Base-by-base conservation (phyloP, 768 basidiomycete species). In the Collybiopsis confluens region DNA sequence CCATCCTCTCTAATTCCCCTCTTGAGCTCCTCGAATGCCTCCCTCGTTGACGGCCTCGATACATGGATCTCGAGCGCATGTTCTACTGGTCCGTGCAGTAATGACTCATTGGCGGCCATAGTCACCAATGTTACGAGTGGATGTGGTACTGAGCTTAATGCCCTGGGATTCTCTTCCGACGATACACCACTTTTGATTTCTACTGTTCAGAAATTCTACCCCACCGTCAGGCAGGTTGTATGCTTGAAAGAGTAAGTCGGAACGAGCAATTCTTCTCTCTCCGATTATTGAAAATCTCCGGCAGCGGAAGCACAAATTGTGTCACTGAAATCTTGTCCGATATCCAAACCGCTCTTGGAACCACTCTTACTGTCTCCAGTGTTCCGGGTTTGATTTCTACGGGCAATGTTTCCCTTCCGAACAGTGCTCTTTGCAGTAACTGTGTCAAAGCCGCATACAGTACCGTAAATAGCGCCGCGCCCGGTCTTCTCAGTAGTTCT, bases 241-340 rank as follows among this genome's bases (percentile, higher is more conserved):
- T 92, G 89, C 64, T 68, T 90, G 61, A 75, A 82, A 54, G 78
- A 88, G 88, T 90, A 62, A 57, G 83, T 75, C 11, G 20, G 44
- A 27, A 7, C 21, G 27, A n/a, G 38, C 45, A 18, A 40, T 27
- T 27, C 27, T n/a, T 18, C 26, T 51, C 27, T 23, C 30, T 52
- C 30, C 7, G 24, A 35, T 35, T 26, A 23, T 41, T 41, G 20
- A 21, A 16, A 13, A 26, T 40, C 10, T 5, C 42, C 28, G 35
- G 9, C 42, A 75, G 74, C 54, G 72, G 70, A 23, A 65, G 60
- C 38, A 72, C 71, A 5, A 70, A 72, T 55, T 91, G 89, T 62
- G 59, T 77, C 23, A 81, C 82, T 0, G 74, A 90, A 59, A 68
- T 73, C 7, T 73, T 90, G 10, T 78, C 70, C 21, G 74, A 73